phyloP scores from a whole-genome alignment of 108 stramenopile genomes.

The Cafeteria roenbergensis region DNA sequence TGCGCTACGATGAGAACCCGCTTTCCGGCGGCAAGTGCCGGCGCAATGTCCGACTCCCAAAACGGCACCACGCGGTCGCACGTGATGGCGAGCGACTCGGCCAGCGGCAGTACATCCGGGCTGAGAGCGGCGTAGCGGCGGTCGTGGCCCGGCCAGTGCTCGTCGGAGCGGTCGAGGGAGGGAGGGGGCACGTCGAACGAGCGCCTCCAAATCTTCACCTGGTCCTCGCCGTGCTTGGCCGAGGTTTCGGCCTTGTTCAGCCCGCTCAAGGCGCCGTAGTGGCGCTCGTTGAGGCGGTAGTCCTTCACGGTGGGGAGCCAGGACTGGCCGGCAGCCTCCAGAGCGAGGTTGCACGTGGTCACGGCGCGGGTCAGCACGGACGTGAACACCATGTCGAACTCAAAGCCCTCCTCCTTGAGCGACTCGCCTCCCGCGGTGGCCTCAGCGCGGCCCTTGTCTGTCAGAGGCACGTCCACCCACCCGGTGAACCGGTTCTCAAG shows the following conservation, averaged over 20 bases:
- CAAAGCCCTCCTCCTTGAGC: constrained; percentile 9
- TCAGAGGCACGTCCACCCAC: background rate
- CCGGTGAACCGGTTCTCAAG: too few species aligned
- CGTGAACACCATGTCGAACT: constrained; percentile 89
- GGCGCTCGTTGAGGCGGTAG: constrained; percentile 90
- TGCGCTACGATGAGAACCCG: constrained; percentile 90
- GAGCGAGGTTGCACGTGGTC: constrained; percentile 63
- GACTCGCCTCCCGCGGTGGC: background rate
- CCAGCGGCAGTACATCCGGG: constrained; percentile 84
- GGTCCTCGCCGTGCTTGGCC: constrained; percentile 50
- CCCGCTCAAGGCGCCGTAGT: constrained; percentile 78
- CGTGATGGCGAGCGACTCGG: constrained; percentile 72
- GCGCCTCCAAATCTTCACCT: constrained; percentile 44
- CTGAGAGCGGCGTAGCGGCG: constrained; percentile 42
- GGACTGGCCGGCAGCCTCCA: constrained; percentile 74
- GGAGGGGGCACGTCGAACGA: constrained; percentile 48
- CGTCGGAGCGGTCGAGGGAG: constrained; percentile 12
- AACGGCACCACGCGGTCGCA: constrained; percentile 76
- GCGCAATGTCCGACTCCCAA: constrained; percentile 73
- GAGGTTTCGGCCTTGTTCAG: constrained; percentile 93
- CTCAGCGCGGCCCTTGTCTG: background rate
- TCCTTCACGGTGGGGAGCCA: constrained; percentile 69
- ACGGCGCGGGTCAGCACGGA: constrained; percentile 86
- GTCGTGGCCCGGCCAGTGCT: constrained; percentile 27
- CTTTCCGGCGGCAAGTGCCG: constrained; percentile 76